Conservation (phyloP, 2,329 filamentous ascomycete species). For the Nothophoma quercina region DNA sequence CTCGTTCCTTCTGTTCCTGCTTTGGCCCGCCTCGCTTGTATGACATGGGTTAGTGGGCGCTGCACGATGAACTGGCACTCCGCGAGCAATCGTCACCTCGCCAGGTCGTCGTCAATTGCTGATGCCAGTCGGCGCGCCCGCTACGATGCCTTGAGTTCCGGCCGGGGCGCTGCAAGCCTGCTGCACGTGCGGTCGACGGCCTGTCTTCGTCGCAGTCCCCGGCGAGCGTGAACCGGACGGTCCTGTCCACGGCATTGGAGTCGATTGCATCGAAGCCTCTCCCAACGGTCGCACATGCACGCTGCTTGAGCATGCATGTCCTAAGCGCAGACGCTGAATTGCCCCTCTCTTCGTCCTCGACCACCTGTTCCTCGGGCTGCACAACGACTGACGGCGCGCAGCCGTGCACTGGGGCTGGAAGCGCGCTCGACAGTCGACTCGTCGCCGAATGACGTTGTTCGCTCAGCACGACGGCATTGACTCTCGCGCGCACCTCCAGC, state of each 20-base stretch:
- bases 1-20: constrained; percentile 16
- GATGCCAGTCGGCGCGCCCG: constrained; percentile 4
- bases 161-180: constrained; percentile 1
- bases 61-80: constrained; percentile 23
- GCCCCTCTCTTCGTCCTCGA: neutral
- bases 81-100: constrained; percentile 10
- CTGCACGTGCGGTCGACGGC: constrained; percentile 14
- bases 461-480: constrained; percentile 22
- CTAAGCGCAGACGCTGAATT: constrained; percentile 3
- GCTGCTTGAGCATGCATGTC: constrained; percentile 11
- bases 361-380: constrained; percentile 12
- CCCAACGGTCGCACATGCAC: constrained; percentile 3
- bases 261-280: neutral
- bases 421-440: constrained; percentile 18
- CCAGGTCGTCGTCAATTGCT: constrained; percentile 8
- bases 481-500: constrained; percentile 24
- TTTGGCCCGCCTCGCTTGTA: constrained; percentile 18
- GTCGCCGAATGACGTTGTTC: constrained; percentile 28
- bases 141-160: constrained; percentile 15
- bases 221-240: constrained; percentile 7
- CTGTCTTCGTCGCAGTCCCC: neutral
- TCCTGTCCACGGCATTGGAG: constrained; percentile 8
- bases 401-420: constrained; percentile 27
- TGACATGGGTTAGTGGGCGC: constrained; percentile 17
- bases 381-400: constrained; percentile 19